Conservation (phyloP, 2,329 filamentous ascomycete species). For the Cladophialophora psammophila region DNA sequence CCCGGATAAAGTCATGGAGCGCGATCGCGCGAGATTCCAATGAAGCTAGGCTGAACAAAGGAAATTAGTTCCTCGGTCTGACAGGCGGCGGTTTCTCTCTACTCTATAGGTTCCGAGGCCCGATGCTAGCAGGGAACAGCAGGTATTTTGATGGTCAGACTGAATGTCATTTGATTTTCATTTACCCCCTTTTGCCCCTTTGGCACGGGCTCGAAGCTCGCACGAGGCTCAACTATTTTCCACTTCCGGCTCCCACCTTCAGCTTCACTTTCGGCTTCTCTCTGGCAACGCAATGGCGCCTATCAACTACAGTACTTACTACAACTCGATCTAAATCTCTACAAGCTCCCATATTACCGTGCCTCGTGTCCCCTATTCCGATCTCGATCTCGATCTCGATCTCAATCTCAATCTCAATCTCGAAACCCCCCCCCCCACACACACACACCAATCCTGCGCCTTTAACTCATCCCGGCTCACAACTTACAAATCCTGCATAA, state of each 20-base stretch:
- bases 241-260: neutral
- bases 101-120: neutral
- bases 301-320: neutral
- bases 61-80: neutral
- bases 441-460: neutral
- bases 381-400: neutral
- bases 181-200: no score
- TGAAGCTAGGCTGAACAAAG: neutral
- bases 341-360: neutral
- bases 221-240: slow-evolving; percentile 5
- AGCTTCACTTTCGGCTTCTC: neutral
- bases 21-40: slow-evolving; percentile 7
- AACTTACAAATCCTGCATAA: slow-evolving; percentile 23
- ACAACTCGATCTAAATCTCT: neutral
- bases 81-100: neutral
- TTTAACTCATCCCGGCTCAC: neutral
- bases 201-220: neutral
- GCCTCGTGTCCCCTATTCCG: neutral
- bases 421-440: no score
- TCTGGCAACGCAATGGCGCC: neutral
- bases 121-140: neutral
- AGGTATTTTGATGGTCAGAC: neutral
- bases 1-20: neutral
- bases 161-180: neutral
- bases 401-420: neutral